These are phyloP conservation scores for Colletotrichum phormii DNA, from an alignment of 2,329 filamentous ascomycete genomes.

Conservation along the genomic window DNA sequence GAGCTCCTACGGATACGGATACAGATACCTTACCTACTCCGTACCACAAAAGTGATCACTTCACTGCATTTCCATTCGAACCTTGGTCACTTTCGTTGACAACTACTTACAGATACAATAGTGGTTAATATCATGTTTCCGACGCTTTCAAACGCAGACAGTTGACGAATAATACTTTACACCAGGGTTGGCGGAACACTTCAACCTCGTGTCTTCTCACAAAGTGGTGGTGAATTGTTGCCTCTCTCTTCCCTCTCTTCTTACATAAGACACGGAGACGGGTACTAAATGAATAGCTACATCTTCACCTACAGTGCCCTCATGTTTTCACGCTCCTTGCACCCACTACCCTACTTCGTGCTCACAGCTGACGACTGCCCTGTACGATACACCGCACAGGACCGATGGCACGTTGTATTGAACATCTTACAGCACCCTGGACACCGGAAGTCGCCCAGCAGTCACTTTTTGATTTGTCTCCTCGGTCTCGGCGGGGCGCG, in stretches of 20 bases:
- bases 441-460: not conserved
- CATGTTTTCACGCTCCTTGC: not conserved
- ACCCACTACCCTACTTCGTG: not conserved
- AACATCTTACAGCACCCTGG: not conserved
- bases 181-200: too few relatives aligned
- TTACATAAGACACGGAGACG: too few relatives aligned
- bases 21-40: too few relatives aligned
- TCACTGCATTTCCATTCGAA: not conserved
- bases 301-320: not conserved
- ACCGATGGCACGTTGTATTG: not conserved
- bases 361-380: not conserved
- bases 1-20: too few relatives aligned
- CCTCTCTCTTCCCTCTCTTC: too few relatives aligned
- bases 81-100: not conserved
- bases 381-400: not conserved
- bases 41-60: not conserved
- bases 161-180: too few relatives aligned
- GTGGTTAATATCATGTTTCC: too few relatives aligned
- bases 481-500: conserved; percentile 5
- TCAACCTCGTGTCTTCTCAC: too few relatives aligned
- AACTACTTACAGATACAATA: too few relatives aligned
- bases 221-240: too few relatives aligned
- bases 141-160: too few relatives aligned
- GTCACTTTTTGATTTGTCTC: conserved; percentile 3
- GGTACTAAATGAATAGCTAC: too few relatives aligned